Base-by-base conservation (phyloP, 768 basidiomycete species). In the Pulveroboletus sp. region DNA sequence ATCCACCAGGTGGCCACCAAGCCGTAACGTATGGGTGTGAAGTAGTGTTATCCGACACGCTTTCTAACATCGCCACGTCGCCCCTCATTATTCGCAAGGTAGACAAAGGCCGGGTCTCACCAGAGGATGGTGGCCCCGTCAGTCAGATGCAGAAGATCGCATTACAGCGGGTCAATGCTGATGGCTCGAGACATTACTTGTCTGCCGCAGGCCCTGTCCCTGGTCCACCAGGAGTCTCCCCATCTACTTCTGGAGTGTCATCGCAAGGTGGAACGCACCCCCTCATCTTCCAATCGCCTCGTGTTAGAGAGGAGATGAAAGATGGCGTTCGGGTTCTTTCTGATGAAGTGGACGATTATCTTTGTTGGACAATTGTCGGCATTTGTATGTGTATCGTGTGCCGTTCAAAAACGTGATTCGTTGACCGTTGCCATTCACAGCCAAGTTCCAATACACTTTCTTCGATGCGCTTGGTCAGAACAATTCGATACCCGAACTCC, bases 131-230 rank as follows among this genome's bases (percentile, higher is more conserved):
- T 17, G 89, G 92, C 6, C 93, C 92, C 37, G 89, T 97, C 55
- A 93, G 90, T 61, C 93, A 95, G 68, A 91, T 97, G 84, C 93
- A 97, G 72, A 92, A 94, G 73, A 89, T 97, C 54, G 93, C 93
- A 2, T 73, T 97, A 38, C 87, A 93, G 62, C 78, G 89, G 47
- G 81, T 89, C 47, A 87, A 89, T 61, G 74, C 80, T 51, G 89
- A 85, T 70, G 91, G 89, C 35, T 80, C 87, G 35, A 76, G 91
- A 62, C 89, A 89, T 70, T 96, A 93, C 66, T 69, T 96, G 45
- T 89, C 88, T 39, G 93, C 93, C 26, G 89, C 91, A 5, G 89
- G 91, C 8, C 90, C 91, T 14, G 75, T 87, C 52, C 83, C 87
- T 46, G 86, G 86, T 9, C 80, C 85, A n/a, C 79, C 81, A 42